Percentiles rank a stretch among this genome's conserved stretches.
Evolutionary conservation across 768 basidiomycete species (phyloP).

Genomic region (Mycena filopes): DNA sequence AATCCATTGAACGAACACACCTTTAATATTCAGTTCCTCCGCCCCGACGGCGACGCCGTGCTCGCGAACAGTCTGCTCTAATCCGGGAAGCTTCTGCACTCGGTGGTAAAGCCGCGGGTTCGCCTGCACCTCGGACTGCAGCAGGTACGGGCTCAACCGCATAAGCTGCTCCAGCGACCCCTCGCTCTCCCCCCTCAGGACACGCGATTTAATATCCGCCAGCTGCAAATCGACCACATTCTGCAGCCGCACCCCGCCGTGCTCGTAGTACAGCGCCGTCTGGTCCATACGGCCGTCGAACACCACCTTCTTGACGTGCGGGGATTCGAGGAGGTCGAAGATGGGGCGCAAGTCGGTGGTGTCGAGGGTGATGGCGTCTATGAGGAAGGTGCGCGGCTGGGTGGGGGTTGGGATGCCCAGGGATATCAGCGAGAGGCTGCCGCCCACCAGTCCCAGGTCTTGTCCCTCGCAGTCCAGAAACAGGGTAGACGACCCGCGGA

Average conservation of each 20-base stretch:
- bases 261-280: constrained; percentile 19
- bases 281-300: constrained; percentile 27
- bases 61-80: constrained; percentile 6
- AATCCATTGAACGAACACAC: background rate
- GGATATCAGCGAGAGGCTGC: constrained; percentile 12
- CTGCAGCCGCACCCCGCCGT: constrained; percentile 5
- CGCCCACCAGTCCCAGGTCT: background rate
- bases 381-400: background rate
- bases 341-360: constrained; percentile 1
- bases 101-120: background rate
- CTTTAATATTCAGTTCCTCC: background rate
- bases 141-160: constrained; percentile 5
- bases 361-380: constrained; percentile 7
- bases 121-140: background rate
- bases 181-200: background rate
- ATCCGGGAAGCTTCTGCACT: constrained; percentile 15
- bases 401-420: background rate
- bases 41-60: background rate
- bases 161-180: background rate
- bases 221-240: constrained; percentile 26
- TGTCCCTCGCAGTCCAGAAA: constrained; percentile 24
- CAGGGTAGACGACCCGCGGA: background rate
- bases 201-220: constrained; percentile 18
- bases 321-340: constrained; percentile 13
- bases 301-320: constrained; percentile 10